phyloP scores from a whole-genome alignment of 2,329 filamentous ascomycete genomes.

The Beauveria pseudobassiana region DNA sequence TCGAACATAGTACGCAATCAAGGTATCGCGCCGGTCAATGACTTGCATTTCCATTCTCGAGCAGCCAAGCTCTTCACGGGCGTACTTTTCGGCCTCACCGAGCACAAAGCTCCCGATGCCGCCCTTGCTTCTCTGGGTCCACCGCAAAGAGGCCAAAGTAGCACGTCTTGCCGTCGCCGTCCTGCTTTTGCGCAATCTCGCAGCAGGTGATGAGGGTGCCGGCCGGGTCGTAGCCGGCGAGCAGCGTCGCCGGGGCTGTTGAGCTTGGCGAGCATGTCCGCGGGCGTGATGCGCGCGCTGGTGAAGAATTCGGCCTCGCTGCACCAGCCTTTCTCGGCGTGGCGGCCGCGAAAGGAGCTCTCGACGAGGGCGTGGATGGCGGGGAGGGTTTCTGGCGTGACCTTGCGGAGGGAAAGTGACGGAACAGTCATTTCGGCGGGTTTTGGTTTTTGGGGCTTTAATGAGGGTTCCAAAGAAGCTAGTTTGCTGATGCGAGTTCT shows the following conservation, averaged over 20 bases:
- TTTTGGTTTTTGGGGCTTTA: background rate
- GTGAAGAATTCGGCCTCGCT: slow-evolving; percentile 37
- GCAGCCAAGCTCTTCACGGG: slow-evolving; percentile 24
- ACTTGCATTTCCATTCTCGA: slow-evolving; percentile 36
- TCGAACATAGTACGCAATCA: slow-evolving; percentile 39
- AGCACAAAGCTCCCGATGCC: slow-evolving; percentile 37
- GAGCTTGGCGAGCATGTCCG: slow-evolving; percentile 32
- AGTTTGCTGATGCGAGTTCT: background rate
- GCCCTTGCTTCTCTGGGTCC: slow-evolving; percentile 32
- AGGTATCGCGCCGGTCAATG: slow-evolving; percentile 33
- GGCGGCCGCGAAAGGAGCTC: slow-evolving; percentile 37
- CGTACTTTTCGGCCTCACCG: slow-evolving; percentile 32
- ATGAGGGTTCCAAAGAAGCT: background rate
- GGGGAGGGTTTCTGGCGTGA: slow-evolving; percentile 24
- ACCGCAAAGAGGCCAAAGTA: slow-evolving; percentile 45
- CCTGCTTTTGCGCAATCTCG: slow-evolving; percentile 27
- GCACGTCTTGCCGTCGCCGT: slow-evolving; percentile 15
- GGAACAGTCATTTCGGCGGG: slow-evolving; percentile 2
- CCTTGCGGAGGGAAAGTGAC: slow-evolving; percentile 28
- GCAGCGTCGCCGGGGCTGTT: slow-evolving; percentile 26
- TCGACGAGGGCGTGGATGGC: slow-evolving; percentile 31
- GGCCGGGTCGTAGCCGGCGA: slow-evolving; percentile 27
- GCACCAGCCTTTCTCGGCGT: slow-evolving; percentile 36
- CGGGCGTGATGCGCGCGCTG: slow-evolving; percentile 35
- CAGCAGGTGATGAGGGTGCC: slow-evolving; percentile 34